phyloP scores from a whole-genome alignment of 805 yeast genomes.

The Metschnikowia shivogae region DNA sequence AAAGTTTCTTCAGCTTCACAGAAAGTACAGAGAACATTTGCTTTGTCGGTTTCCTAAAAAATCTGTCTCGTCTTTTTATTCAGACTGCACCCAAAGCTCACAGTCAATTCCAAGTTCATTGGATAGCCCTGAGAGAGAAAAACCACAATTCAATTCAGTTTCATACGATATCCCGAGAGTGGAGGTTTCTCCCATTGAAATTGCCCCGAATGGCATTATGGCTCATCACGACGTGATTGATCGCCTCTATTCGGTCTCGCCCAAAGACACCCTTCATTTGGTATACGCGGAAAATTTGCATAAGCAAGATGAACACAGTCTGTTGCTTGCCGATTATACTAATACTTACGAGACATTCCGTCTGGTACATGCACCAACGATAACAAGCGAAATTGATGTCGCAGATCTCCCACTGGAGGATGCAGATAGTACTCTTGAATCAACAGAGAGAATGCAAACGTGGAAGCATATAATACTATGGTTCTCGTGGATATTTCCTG shows the following conservation, averaged over 20 bases:
- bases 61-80: not conserved
- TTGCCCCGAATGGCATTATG: not conserved
- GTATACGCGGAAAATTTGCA: not conserved
- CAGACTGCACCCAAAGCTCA: not conserved
- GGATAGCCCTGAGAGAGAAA: not conserved
- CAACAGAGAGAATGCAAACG: not conserved
- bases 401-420: not conserved
- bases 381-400: not conserved
- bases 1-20: conserved; percentile 7
- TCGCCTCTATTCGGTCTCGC: conserved; percentile 37
- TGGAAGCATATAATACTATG: not conserved
- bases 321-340: not conserved
- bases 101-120: not conserved
- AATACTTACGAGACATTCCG: not conserved
- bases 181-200: not conserved
- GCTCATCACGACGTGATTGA: conserved; percentile 19
- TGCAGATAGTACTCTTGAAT: not conserved
- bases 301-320: not conserved
- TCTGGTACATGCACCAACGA: not conserved
- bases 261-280: conserved; percentile 37
- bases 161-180: conserved; percentile 5
- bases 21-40: conserved; percentile 1
- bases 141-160: conserved; percentile 12
- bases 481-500: conserved; percentile 8
- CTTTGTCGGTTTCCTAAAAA: not conserved